Evolutionary conservation across 352 stramenopile species (phyloP), one percentile per base, ranked within the genome.

Genomic region (Phytophthora agathidicida): DNA sequence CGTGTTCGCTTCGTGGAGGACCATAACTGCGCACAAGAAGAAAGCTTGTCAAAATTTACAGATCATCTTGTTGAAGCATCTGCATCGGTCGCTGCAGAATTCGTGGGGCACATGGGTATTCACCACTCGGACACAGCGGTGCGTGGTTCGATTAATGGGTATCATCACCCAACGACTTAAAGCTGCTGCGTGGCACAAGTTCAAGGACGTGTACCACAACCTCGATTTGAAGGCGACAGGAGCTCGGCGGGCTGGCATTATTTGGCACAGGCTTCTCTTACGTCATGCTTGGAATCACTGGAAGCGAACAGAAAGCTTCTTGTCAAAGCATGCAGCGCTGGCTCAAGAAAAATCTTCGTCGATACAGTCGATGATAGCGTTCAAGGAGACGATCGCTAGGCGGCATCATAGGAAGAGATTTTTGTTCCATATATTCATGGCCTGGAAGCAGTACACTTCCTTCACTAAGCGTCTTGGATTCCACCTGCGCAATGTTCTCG

Each of bases 241-340:
- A 53, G 55, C 46, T 47, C 61, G 27, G 23, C 10, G 37, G 16
- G 36, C 49, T 32, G 41, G 14, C 38, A n/a, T 30, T 16, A 24
- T 66, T 28, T 66, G 61, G 47, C 43, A 44, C 30, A 65, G 37
- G 52, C 44, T 66, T 28, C 19, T 52, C 10, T 2, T 62, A 20
- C 55, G 55, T 28, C 61, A 66, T 8, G 23, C 32, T 24, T 71
- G 55, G 61, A 36, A 44, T 38, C 42, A 35, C 36, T 71, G 61
- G 61, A 71, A 62, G 33, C 33, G 45, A 39, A 31, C 11, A 3
- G 53, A 70, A 11, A 32, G 31, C 16, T 30, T 38, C n/a, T 6
- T 41, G 20, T 27, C 35, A 16, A 56, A 37, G 17, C 16, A 42
- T 3, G 19, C 30, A 2, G 48, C 55, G 11, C 28, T 66, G 31